A percentile compares a stretch with the other conserved stretches of the same genome.
These are phyloP conservation scores for Aegilops umbellulata DNA, from an alignment of 176 grass and related monocot genomes.

Conservation along the genomic window DNA sequence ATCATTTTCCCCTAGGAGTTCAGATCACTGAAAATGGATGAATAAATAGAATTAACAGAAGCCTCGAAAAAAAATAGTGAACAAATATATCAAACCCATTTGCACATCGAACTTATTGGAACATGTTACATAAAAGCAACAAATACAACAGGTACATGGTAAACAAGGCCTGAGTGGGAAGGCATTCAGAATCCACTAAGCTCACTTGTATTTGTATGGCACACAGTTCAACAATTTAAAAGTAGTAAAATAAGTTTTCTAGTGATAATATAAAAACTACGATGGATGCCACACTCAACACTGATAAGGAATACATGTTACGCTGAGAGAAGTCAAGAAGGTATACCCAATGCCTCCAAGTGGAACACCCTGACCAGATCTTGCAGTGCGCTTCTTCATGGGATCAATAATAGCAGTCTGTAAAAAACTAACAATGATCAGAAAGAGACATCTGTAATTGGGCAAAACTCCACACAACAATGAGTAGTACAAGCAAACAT, in stretches of 20 bases:
- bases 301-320: conserved; percentile 16
- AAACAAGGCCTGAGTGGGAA: background rate
- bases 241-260: background rate
- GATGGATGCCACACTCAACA: background rate
- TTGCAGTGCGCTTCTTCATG: conserved; percentile 63
- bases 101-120: background rate
- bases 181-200: background rate
- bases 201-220: background rate
- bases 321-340: background rate
- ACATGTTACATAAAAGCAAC: background rate
- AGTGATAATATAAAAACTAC: background rate
- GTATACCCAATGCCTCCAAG: conserved; percentile 95
- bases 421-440: conserved; percentile 21
- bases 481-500: conserved; percentile 5
- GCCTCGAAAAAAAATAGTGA: background rate
- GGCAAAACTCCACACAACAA: background rate
- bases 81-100: conserved; percentile 18
- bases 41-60: conserved; percentile 2
- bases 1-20: background rate
- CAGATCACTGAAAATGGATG: background rate
- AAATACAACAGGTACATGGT: conserved; percentile 4
- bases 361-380: conserved; percentile 83
- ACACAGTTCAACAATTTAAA: background rate
- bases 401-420: conserved; percentile 91
- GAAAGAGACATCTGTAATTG: background rate